These are phyloP conservation scores for Aspergillus biplanus DNA, from an alignment of 495 filamentous ascomycete genomes.

Conservation along the genomic window DNA sequence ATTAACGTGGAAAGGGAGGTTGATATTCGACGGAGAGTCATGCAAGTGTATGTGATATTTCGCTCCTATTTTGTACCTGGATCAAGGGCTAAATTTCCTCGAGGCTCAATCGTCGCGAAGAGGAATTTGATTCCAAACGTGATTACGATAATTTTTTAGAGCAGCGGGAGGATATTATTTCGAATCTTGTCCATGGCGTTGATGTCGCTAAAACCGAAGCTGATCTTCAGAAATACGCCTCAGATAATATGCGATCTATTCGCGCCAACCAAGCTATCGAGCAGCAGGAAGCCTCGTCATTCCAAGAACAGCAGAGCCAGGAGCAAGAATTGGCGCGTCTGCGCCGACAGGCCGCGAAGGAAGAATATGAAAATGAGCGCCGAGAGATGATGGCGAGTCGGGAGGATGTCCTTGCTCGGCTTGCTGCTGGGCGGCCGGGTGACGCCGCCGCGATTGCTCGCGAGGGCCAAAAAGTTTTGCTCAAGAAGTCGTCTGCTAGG, in stretches of 20 bases:
- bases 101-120: constrained; percentile 81
- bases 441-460: constrained; percentile 56
- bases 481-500: constrained; percentile 66
- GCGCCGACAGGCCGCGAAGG: constrained; percentile 55
- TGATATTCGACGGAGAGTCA: constrained; percentile 82
- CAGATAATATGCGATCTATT: constrained; percentile 66
- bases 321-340: constrained; percentile 69
- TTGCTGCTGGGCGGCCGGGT: constrained; percentile 51
- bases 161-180: constrained; percentile 86
- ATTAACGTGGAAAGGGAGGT: constrained; percentile 91
- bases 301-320: constrained; percentile 63
- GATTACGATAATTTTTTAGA: constrained; percentile 95
- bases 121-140: constrained; percentile 82
- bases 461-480: constrained; percentile 63
- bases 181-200: constrained; percentile 76
- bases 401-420: constrained; percentile 57
- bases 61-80: background rate
- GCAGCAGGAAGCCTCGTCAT: constrained; percentile 54
- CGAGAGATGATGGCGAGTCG: constrained; percentile 62
- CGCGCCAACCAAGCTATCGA: constrained; percentile 57
- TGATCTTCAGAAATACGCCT: constrained; percentile 66
- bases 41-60: constrained; percentile 57
- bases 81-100: constrained; percentile 6
- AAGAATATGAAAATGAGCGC: constrained; percentile 68
- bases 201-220: constrained; percentile 72